These are phyloP conservation scores for Alternaria sp. DNA, from an alignment of 2,329 filamentous ascomycete species.

Conservation along the genomic window DNA sequence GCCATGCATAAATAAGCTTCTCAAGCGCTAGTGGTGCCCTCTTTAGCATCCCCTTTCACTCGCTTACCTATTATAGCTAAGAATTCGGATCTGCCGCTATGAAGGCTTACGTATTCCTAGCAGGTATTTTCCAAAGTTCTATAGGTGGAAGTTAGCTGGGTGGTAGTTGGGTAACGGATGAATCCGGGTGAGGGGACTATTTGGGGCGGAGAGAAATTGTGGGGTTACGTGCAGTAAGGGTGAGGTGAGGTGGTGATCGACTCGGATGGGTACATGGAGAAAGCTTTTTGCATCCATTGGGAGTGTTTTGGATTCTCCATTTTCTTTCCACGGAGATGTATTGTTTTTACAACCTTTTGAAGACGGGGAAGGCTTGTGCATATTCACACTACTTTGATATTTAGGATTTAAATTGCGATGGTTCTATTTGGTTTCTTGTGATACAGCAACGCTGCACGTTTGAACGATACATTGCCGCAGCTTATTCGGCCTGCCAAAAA, in stretches of 20 bases:
- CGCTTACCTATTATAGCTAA: conserved; percentile 1
- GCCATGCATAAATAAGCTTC: conserved; percentile 13
- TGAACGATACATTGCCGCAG: neutral
- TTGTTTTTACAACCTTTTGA: too few species aligned
- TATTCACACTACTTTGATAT: too few species aligned
- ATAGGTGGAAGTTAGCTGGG: conserved; percentile 11
- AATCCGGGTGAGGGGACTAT: conserved; percentile 1
- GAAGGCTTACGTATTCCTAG: neutral
- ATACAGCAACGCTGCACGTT: too few species aligned
- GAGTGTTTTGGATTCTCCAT: neutral
- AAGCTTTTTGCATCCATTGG: too few species aligned
- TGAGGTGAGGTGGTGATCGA: neutral
- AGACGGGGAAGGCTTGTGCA: too few species aligned
- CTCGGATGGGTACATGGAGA: neutral
- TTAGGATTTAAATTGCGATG: too few species aligned
- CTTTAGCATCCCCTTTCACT: neutral
- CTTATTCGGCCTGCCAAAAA: neutral
- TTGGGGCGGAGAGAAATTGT: neutral
- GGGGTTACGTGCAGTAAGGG: neutral
- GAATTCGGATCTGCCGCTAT: neutral
- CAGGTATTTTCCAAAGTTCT: neutral
- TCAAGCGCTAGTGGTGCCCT: conserved; percentile 13
- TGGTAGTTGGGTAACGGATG: conserved; percentile 3
- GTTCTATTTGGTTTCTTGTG: too few species aligned
- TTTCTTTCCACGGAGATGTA: neutral